A percentile compares a stretch with the other conserved stretches of the same genome.
Conservation (phyloP, 2,329 filamentous ascomycete genomes). For the Tolypocladium inflatum region DNA sequence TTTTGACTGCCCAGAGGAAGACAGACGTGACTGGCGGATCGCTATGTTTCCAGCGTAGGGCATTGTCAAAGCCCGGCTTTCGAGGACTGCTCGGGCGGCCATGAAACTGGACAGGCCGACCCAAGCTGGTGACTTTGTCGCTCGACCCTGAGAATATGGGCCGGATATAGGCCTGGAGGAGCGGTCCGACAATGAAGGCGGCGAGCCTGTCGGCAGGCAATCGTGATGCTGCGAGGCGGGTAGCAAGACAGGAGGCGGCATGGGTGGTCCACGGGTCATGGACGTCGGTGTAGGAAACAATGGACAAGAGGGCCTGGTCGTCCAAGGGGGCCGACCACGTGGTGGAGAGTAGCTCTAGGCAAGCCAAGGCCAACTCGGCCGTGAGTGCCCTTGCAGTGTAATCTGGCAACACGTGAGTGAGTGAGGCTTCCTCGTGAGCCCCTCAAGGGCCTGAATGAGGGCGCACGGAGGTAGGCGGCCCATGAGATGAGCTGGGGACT, state of each 20-base stretch:
- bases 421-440: background rate
- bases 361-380: conserved; percentile 17
- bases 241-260: conserved; percentile 18
- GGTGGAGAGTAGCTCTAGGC: conserved; percentile 15
- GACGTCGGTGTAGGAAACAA: conserved; percentile 21
- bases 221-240: conserved; percentile 18
- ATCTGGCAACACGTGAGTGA: background rate
- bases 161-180: conserved; percentile 55
- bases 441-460: background rate
- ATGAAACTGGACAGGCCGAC: conserved; percentile 18
- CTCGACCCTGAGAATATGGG: conserved; percentile 53
- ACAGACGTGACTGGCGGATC: background rate
- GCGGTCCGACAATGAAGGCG: conserved; percentile 40
- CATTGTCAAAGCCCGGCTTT: background rate
- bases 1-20: conserved; percentile 5
- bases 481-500: background rate
- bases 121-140: conserved; percentile 26
- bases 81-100: background rate
- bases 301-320: conserved; percentile 16
- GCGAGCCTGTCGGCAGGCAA: conserved; percentile 8
- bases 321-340: conserved; percentile 2
- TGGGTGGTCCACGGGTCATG: conserved; percentile 28
- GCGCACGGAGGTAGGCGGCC: background rate
- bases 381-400: conserved; percentile 3
- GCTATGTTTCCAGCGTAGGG: background rate